phyloP scores from a whole-genome alignment of 2,329 filamentous ascomycete species.

The Didymella pomorum region DNA sequence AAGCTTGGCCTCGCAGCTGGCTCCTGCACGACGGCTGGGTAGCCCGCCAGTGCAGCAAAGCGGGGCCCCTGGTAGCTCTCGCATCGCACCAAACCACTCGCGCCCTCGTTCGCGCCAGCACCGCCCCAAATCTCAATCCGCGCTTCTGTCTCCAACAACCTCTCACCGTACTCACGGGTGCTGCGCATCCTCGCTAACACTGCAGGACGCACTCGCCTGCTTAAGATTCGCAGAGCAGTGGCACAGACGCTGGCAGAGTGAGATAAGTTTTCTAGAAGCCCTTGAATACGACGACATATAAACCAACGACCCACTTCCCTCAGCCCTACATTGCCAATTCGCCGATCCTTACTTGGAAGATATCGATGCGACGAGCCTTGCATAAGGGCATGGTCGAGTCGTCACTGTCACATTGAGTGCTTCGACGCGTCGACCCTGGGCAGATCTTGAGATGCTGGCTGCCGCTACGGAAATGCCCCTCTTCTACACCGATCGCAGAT shows the following conservation, averaged over 20 bases:
- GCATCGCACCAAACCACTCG: background rate
- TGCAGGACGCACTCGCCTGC: slow-evolving; percentile 31
- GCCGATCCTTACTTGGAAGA: slow-evolving; percentile 21
- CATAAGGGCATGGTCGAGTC: slow-evolving; percentile 14
- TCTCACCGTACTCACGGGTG: slow-evolving; percentile 20
- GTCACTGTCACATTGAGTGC: slow-evolving; percentile 15
- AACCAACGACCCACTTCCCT: slow-evolving; percentile 24
- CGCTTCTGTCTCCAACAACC: slow-evolving; percentile 7
- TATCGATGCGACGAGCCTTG: slow-evolving; percentile 17
- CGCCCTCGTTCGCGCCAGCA: slow-evolving; percentile 13
- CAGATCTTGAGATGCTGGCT: slow-evolving; percentile 22
- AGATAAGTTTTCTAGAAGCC: slow-evolving; percentile 23
- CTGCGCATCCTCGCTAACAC: slow-evolving; percentile 28
- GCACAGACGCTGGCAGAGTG: slow-evolving; percentile 1
- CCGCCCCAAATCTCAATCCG: slow-evolving; percentile 30
- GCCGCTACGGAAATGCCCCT: slow-evolving; percentile 38
- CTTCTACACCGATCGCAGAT: slow-evolving; percentile 30
- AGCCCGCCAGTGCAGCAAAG: background rate
- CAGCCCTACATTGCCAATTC: slow-evolving; percentile 32
- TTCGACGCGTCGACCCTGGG: no score
- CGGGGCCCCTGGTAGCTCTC: slow-evolving; percentile 3
- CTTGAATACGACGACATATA: slow-evolving; percentile 26
- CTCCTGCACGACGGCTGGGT: slow-evolving; percentile 11
- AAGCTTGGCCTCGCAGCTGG: slow-evolving; percentile 11
- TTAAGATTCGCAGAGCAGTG: slow-evolving; percentile 6